Conservation (phyloP, 352 stramenopile genomes). For the Pythium scleroteichum region DNA sequence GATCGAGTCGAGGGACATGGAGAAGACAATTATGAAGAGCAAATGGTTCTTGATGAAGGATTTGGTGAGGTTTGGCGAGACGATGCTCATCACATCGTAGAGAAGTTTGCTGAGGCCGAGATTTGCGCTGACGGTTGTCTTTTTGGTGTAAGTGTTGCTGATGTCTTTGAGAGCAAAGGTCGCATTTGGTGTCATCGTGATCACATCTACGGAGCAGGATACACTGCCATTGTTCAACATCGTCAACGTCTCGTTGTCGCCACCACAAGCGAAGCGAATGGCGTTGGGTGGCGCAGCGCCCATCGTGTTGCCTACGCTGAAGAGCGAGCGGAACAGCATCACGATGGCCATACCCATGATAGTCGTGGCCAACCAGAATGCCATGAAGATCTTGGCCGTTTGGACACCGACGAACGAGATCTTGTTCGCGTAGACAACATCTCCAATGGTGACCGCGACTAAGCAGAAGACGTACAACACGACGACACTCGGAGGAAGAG, state of each 20-base stretch:
- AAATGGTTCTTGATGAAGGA: conserved; percentile 48
- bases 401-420: conserved; percentile 57
- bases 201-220: not conserved
- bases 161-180: conserved; percentile 46
- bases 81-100: conserved; percentile 47
- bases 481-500: conserved; percentile 69
- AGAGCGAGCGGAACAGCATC: conserved; percentile 52
- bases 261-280: conserved; percentile 45
- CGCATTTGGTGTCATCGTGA: not conserved
- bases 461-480: conserved; percentile 77
- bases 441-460: conserved; percentile 62
- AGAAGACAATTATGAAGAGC: conserved; percentile 59
- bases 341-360: conserved; percentile 53
- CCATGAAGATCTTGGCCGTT: conserved; percentile 56
- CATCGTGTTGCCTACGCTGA: conserved; percentile 25
- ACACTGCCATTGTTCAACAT: not conserved
- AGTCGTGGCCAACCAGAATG: conserved; percentile 50
- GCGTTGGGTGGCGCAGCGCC: conserved; percentile 24
- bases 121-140: conserved; percentile 35
- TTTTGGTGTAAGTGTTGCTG: conserved; percentile 42
- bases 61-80: conserved; percentile 58
- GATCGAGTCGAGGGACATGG: conserved; percentile 52
- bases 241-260: conserved; percentile 17
- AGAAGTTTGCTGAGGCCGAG: conserved; percentile 57
- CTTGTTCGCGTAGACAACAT: conserved; percentile 69